Conservation (phyloP, 1,284 basidiomycete species). For the Ustilago vetiveriae region DNA sequence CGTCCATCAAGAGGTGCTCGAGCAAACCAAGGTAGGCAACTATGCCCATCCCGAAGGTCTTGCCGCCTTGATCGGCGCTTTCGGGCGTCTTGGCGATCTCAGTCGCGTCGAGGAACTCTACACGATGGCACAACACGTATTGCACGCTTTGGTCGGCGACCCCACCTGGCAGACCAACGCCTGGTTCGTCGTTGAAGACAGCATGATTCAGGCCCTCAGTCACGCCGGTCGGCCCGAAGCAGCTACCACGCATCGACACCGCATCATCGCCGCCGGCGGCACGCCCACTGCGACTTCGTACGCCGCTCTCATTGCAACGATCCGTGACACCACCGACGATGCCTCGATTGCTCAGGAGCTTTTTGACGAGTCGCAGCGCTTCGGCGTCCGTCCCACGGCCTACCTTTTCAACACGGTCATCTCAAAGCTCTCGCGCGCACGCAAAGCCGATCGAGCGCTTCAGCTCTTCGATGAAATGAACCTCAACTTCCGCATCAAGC, state of each 20-base stretch:
- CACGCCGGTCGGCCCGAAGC: slow-evolving; percentile 57
- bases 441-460: slow-evolving; percentile 62
- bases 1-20: slow-evolving; percentile 26
- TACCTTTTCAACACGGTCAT: slow-evolving; percentile 66
- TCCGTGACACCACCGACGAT: slow-evolving; percentile 66
- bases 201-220: slow-evolving; percentile 62
- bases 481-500: slow-evolving; percentile 70
- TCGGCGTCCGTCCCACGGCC: slow-evolving; percentile 57
- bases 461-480: slow-evolving; percentile 64
- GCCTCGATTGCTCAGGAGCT: slow-evolving; percentile 64
- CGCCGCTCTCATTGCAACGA: slow-evolving; percentile 62
- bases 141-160: slow-evolving; percentile 47
- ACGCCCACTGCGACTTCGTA: slow-evolving; percentile 59
- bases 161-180: slow-evolving; percentile 68
- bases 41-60: slow-evolving; percentile 53
- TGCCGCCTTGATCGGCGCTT: slow-evolving; percentile 51
- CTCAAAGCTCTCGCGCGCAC: slow-evolving; percentile 65
- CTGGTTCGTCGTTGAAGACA: slow-evolving; percentile 60
- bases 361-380: slow-evolving; percentile 63
- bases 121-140: slow-evolving; percentile 69
- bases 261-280: slow-evolving; percentile 58
- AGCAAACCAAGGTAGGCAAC: slow-evolving; percentile 44
- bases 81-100: slow-evolving; percentile 70
- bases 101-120: slow-evolving; percentile 70
- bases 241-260: slow-evolving; percentile 56